Percentiles rank a stretch among this genome's conserved stretches.
Evolutionary conservation across 164 flowering plant species (phyloP).

Genomic region (Chimonanthus salicifolius): DNA sequence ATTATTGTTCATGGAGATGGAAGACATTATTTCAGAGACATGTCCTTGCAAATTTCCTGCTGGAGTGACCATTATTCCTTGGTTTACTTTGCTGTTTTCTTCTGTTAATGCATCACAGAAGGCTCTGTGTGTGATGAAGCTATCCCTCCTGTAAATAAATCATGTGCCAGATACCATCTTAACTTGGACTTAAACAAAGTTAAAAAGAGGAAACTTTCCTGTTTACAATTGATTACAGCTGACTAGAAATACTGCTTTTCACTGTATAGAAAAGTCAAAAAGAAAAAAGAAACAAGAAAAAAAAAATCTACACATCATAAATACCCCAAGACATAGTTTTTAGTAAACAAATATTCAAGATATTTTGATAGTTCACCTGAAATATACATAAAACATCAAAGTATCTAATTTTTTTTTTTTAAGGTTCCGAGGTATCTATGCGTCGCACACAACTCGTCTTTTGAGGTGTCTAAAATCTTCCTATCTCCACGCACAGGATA

Average conservation of each 20-base stretch:
- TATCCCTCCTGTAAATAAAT: slow-evolving; percentile 72
- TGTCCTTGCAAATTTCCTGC: slow-evolving; percentile 25
- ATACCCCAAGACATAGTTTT: not conserved
- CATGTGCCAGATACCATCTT: not conserved
- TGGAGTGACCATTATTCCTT: slow-evolving; percentile 16
- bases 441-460: too few species aligned
- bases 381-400: too few species aligned
- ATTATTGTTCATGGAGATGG: slow-evolving; percentile 15
- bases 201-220: slow-evolving; percentile 6
- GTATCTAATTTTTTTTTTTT: too few species aligned
- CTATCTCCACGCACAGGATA: too few species aligned
- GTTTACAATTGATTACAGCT: slow-evolving; percentile 1
- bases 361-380: too few species aligned
- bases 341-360: too few species aligned
- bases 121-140: slow-evolving; percentile 94
- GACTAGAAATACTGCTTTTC: not conserved
- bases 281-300: not conserved
- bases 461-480: too few species aligned
- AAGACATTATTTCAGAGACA: slow-evolving; percentile 24
- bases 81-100: slow-evolving; percentile 60
- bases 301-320: slow-evolving; percentile 1
- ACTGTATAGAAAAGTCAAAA: not conserved
- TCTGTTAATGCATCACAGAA: slow-evolving; percentile 95
- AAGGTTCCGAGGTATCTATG: too few species aligned
- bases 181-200: not conserved